phyloP scores from a whole-genome alignment of 768 basidiomycete species.

The Macrocybe gigantea region DNA sequence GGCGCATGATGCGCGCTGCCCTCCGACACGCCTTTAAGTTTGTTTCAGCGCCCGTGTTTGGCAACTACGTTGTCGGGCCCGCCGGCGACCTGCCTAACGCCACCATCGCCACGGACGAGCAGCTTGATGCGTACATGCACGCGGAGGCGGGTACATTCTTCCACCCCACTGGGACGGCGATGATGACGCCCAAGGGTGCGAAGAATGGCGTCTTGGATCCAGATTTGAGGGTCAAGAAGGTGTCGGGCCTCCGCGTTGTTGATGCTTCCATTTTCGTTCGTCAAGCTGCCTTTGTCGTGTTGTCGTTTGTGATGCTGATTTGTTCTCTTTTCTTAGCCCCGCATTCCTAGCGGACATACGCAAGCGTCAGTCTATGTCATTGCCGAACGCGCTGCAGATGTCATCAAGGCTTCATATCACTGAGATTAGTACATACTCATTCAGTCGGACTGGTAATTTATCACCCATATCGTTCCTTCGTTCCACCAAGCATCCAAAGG shows the following conservation, averaged over 20 bases:
- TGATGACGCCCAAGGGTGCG: slow-evolving; percentile 18
- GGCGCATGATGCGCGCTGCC: slow-evolving; percentile 15
- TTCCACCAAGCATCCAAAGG: too few relatives aligned
- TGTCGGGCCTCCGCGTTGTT: slow-evolving; percentile 24
- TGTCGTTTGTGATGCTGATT: neutral
- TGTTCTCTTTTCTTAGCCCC: slow-evolving; percentile 6
- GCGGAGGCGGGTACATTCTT: slow-evolving; percentile 5
- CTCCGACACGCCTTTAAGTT: slow-evolving; percentile 15
- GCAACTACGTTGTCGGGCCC: slow-evolving; percentile 12
- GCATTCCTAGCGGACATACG: slow-evolving; percentile 13
- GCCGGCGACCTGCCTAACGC: neutral
- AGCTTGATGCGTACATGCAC: slow-evolving; percentile 12
- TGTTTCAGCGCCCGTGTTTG: slow-evolving; percentile 13
- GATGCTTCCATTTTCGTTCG: slow-evolving; percentile 26
- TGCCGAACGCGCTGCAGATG: slow-evolving; percentile 18
- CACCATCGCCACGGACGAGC: slow-evolving; percentile 14
- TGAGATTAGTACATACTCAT: too few relatives aligned
- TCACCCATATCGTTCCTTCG: too few relatives aligned
- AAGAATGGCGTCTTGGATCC: slow-evolving; percentile 25
- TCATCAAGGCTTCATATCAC: slow-evolving; percentile 6
- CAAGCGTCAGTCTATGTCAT: slow-evolving; percentile 14
- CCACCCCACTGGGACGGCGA: slow-evolving; percentile 24
- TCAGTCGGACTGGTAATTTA: too few relatives aligned
- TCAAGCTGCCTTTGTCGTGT: neutral
- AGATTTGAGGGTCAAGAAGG: slow-evolving; percentile 24